Percentiles rank a stretch among this genome's conserved stretches.
Evolutionary conservation across 192 early-diverging fungal genomes (phyloP).

Genomic region (Glomus cerebriforme): DNA sequence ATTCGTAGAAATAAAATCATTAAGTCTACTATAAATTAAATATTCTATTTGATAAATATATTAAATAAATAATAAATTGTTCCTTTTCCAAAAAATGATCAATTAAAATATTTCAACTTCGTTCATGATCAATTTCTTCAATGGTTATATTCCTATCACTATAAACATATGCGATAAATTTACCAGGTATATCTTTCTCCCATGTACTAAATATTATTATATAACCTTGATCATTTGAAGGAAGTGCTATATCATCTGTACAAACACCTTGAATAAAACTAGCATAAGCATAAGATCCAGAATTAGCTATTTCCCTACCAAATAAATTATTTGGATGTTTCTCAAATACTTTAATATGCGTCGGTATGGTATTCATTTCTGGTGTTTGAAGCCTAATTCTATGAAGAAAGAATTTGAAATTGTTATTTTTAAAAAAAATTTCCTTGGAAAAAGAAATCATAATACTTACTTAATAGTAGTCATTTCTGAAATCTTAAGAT

Average conservation of each 20-base stretch:
- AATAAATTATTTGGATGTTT: constrained; percentile 47
- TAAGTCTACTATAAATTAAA: too few relatives aligned
- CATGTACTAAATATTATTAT: background rate
- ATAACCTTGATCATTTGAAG: constrained; percentile 49
- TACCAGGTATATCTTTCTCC: background rate
- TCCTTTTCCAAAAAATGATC: too few relatives aligned
- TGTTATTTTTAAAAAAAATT: background rate
- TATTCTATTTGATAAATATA: too few relatives aligned
- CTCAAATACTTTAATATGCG: constrained; percentile 72
- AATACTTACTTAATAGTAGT: constrained; percentile 58
- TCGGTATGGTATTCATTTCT: constrained; percentile 61
- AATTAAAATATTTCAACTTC: background rate
- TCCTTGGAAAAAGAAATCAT: background rate
- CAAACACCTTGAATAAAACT: constrained; percentile 50
- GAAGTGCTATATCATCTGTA: constrained; percentile 47
- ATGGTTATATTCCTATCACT: background rate
- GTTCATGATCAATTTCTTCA: background rate
- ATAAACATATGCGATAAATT: background rate
- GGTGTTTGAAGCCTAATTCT: constrained; percentile 72
- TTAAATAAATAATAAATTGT: too few relatives aligned
- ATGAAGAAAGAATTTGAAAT: constrained; percentile 11
- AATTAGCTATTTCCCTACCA: constrained; percentile 56
- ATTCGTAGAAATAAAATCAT: too few relatives aligned
- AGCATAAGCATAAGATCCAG: constrained; percentile 63
- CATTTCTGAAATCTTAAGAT: constrained; percentile 56